Base-by-base conservation (phyloP, 1,284 basidiomycete genomes). In the Austropuccinia psidii region DNA sequence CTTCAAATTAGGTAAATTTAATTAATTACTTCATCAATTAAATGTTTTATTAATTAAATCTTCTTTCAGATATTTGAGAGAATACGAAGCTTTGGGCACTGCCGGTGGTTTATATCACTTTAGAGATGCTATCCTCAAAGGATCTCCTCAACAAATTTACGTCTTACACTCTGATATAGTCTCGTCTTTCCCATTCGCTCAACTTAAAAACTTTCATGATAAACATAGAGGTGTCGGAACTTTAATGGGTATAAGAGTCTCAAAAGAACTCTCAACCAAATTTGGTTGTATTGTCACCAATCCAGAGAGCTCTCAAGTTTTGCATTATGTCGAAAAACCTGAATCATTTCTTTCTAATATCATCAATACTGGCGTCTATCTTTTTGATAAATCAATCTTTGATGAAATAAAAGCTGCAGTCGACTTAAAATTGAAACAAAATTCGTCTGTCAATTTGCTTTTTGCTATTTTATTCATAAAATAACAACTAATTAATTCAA, bases 121-220 rank as follows among this genome's bases (percentile, higher is more conserved):
- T 77, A 81, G 84, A 72, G 84, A 85, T 78, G 79, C 81, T 11
- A 83, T 85, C 76, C 81, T 84, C 47, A 81, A 82, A 62, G 79
- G 78, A 76, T 80, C 75, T 61, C 83, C 83, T 4, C 79, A 82
- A 74, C 80, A 83, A 79, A 82, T 85, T 79, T 84, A 84, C 77
- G 83, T 85, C 77, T 81, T 83, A 76, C 84, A 85, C 78, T 83
- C 83, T 76, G 84, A 85, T 77, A 82, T 85, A 74, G 83, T 82
- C 76, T 84, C 82, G 72, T 80, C 80, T 19, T 85, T 83, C 78
- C 77, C 78, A 8, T 67, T 84, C 55, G 73, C 75, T 19, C 79
- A 83, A 74, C 79, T 85, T 70, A 81, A 82, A 75, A 80, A 80
- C 24, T 79, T 83, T 76, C 84, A 85, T 77, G 79, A 79, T 65